Evolutionary conservation across 1,284 basidiomycete species (phyloP).

Genomic region (Heimioporus retisporus): DNA sequence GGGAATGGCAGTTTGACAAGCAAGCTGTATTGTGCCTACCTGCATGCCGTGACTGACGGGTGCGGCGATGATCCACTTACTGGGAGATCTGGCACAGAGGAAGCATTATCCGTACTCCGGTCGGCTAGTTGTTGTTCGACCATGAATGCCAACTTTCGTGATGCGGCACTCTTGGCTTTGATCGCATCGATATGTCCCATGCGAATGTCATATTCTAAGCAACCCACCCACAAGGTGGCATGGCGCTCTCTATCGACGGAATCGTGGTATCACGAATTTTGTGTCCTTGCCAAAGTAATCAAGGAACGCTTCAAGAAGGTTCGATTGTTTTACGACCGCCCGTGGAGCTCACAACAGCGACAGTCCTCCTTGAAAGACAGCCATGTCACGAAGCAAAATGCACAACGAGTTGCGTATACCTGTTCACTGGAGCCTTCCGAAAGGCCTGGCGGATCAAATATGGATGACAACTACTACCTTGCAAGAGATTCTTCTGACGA

Average conservation of each 20-base stretch:
- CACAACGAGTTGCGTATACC: constrained; percentile 20
- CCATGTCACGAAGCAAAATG: constrained; percentile 28
- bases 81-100: constrained; percentile 55
- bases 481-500: constrained; percentile 20
- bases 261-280: constrained; percentile 48
- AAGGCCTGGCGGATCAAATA: background rate
- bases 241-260: constrained; percentile 26
- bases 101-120: constrained; percentile 52
- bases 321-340: constrained; percentile 5
- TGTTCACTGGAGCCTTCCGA: constrained; percentile 12
- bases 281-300: constrained; percentile 38
- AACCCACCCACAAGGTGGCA: constrained; percentile 49
- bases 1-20: constrained; percentile 44
- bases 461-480: constrained; percentile 24
- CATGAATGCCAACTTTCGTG: constrained; percentile 40
- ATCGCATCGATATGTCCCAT: constrained; percentile 50
- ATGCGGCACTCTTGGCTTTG: constrained; percentile 42
- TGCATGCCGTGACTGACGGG: constrained; percentile 56
- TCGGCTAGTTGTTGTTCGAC: constrained; percentile 53
- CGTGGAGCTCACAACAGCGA: background rate
- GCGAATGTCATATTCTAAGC: constrained; percentile 44
- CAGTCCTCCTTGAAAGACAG: constrained; percentile 14
- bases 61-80: constrained; percentile 58
- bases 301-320: constrained; percentile 39
- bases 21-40: constrained; percentile 51